Conservation (phyloP, 1,284 basidiomycete genomes). For the Rhodotorula glutinis region DNA sequence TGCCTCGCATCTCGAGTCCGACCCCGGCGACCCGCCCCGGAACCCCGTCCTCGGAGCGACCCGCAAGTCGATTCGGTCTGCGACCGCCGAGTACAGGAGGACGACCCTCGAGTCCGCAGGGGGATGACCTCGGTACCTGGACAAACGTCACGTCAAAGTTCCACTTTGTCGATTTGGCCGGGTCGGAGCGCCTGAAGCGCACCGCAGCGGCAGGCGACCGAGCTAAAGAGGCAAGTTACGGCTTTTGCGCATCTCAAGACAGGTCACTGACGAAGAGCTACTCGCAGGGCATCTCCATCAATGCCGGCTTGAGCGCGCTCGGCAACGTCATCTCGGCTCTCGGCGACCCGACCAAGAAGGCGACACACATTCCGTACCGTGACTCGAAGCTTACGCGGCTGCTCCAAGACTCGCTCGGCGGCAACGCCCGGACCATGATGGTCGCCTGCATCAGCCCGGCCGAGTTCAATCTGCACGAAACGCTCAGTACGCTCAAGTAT, state of each 20-base stretch:
- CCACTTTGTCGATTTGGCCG: slow-evolving; percentile 97
- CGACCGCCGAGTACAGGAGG: slow-evolving; percentile 20
- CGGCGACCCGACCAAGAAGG: slow-evolving; percentile 69
- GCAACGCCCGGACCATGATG: slow-evolving; percentile 97
- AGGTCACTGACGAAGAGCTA: not conserved
- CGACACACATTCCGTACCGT: slow-evolving; percentile 84
- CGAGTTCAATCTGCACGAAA: slow-evolving; percentile 93
- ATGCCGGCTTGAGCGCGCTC: slow-evolving; percentile 90
- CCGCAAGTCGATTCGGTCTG: slow-evolving; percentile 27
- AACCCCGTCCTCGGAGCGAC: slow-evolving; percentile 35
- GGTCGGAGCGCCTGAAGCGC: slow-evolving; percentile 91
- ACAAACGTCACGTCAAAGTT: slow-evolving; percentile 90
- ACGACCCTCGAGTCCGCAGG: slow-evolving; percentile 20
- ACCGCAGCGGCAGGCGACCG: slow-evolving; percentile 90
- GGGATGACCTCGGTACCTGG: slow-evolving; percentile 61
- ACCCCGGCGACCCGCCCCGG: slow-evolving; percentile 14
- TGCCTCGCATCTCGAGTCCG: slow-evolving; percentile 23
- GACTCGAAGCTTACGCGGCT: slow-evolving; percentile 92
- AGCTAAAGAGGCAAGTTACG: slow-evolving; percentile 74
- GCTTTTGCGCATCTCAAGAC: not conserved
- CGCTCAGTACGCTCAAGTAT: slow-evolving; percentile 96
- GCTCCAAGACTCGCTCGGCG: slow-evolving; percentile 96
- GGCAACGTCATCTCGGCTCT: slow-evolving; percentile 98
- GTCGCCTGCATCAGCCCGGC: slow-evolving; percentile 95
- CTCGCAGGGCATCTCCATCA: slow-evolving; percentile 78